These are phyloP conservation scores for Cordyceps pruinosa DNA, from an alignment of 2,329 filamentous ascomycete species.

Conservation along the genomic window DNA sequence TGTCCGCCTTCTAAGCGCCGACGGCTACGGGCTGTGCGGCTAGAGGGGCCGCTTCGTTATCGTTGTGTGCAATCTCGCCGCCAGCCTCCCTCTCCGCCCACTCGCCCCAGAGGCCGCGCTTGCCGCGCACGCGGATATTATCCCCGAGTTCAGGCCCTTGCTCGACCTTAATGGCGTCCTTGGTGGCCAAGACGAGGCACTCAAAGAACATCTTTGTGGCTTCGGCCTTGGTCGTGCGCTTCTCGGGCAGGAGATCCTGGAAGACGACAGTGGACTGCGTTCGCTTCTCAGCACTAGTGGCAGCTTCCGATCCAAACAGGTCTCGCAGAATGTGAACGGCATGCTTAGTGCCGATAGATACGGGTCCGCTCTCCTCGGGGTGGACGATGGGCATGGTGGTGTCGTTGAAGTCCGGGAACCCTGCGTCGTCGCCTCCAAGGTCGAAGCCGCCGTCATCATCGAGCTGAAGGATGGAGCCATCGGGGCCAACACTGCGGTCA, in stretches of 20 bases:
- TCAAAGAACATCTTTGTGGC: conserved; percentile 99
- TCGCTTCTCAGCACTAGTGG: conserved; percentile 62
- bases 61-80: conserved; percentile 51
- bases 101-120: conserved; percentile 91
- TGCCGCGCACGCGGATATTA: conserved; percentile 76
- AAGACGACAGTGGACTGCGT: conserved; percentile 75
- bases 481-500: conserved; percentile 46
- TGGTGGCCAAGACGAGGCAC: conserved; percentile 88
- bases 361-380: conserved; percentile 75
- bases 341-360: conserved; percentile 88
- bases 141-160: conserved; percentile 72
- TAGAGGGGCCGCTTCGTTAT: conserved; percentile 28
- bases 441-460: conserved; percentile 29
- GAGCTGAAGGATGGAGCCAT: conserved; percentile 48
- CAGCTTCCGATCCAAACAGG: conserved; percentile 69
- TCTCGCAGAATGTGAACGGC: conserved; percentile 92
- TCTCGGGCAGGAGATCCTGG: conserved; percentile 82
- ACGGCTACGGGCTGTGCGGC: conserved; percentile 20
- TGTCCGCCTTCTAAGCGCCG: conserved; percentile 16
- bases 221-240: conserved; percentile 73
- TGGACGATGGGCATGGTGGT: conserved; percentile 70
- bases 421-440: conserved; percentile 54
- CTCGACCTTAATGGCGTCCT: conserved; percentile 96
- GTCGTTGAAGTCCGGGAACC: conserved; percentile 57
- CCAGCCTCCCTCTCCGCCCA: conserved; percentile 80